Conservation (phyloP, 495 filamentous ascomycete species). For the Penicillium waksmanii region DNA sequence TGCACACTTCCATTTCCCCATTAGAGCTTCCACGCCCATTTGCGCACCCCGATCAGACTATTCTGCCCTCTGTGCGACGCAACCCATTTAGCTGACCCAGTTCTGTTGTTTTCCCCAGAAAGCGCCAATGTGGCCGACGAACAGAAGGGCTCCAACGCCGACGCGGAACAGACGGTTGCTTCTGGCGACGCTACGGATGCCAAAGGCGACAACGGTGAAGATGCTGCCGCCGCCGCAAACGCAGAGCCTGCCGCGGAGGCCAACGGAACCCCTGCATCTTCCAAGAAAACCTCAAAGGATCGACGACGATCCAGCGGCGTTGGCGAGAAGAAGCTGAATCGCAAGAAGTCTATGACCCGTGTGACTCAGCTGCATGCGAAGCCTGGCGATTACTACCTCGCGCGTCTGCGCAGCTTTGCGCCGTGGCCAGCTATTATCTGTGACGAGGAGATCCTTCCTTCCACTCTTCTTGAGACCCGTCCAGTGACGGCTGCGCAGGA, state of each 20-base stretch:
- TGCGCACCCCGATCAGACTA: slow-evolving; percentile 2
- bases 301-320: slow-evolving; percentile 72
- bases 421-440: slow-evolving; percentile 90
- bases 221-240: slow-evolving; percentile 30
- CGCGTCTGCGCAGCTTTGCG: slow-evolving; percentile 85
- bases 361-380: slow-evolving; percentile 75
- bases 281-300: slow-evolving; percentile 51
- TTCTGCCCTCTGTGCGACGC: slow-evolving; percentile 26
- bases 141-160: slow-evolving; percentile 34
- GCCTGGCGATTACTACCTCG: slow-evolving; percentile 84
- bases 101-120: slow-evolving; percentile 23
- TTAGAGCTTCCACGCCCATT: slow-evolving; percentile 8
- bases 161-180: slow-evolving; percentile 30
- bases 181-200: slow-evolving; percentile 36
- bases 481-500: slow-evolving; percentile 78
- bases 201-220: slow-evolving; percentile 30
- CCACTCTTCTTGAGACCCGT: slow-evolving; percentile 66
- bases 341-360: slow-evolving; percentile 76
- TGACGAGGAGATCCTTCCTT: slow-evolving; percentile 88
- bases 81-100: slow-evolving; percentile 29
- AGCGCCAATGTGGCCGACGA: slow-evolving; percentile 31
- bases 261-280: slow-evolving; percentile 50
- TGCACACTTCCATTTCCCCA: background rate
- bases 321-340: slow-evolving; percentile 75
- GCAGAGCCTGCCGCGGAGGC: slow-evolving; percentile 35